Evolutionary conservation across 768 basidiomycete species (phyloP).

Genomic region (Panellus pusillus): DNA sequence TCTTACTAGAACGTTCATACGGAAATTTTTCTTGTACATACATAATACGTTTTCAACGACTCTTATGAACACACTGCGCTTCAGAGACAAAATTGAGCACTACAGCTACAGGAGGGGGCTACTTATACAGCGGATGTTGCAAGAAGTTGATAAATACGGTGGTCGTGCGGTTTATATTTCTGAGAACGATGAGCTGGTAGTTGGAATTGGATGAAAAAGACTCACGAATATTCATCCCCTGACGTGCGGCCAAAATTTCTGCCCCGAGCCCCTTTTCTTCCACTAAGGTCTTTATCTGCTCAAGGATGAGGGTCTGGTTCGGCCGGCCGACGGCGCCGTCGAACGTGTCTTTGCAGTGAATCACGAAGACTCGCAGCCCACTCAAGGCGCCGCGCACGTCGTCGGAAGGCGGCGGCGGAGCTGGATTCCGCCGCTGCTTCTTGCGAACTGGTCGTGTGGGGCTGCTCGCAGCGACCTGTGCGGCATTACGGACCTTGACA

Average conservation of each 20-base stretch:
- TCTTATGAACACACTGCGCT: conserved; percentile 11
- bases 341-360: conserved; percentile 83
- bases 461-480: conserved; percentile 20
- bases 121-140: conserved; percentile 33
- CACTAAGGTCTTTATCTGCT: conserved; percentile 69
- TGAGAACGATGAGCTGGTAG: conserved; percentile 17
- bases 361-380: conserved; percentile 73
- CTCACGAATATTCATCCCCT: conserved; percentile 83
- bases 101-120: conserved; percentile 41
- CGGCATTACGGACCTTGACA: conserved; percentile 39
- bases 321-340: conserved; percentile 47
- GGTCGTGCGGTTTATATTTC: conserved; percentile 33
- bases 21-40: conserved; percentile 24
- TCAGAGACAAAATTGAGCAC: conserved; percentile 14
- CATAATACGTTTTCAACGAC: conserved; percentile 18
- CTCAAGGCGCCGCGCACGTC: conserved; percentile 52
- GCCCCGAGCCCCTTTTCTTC: conserved; percentile 64
- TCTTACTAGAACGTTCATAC: conserved; percentile 22
- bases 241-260: conserved; percentile 67
- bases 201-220: conserved; percentile 15
- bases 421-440: conserved; percentile 39
- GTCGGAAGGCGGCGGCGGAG: conserved; percentile 33
- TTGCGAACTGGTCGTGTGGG: conserved; percentile 35
- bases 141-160: conserved; percentile 14
- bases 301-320: conserved; percentile 65